Percentiles rank a stretch among this genome's conserved stretches.
Conservation (phyloP, 1,284 basidiomycete genomes). For the Gymnopus androsaceus region DNA sequence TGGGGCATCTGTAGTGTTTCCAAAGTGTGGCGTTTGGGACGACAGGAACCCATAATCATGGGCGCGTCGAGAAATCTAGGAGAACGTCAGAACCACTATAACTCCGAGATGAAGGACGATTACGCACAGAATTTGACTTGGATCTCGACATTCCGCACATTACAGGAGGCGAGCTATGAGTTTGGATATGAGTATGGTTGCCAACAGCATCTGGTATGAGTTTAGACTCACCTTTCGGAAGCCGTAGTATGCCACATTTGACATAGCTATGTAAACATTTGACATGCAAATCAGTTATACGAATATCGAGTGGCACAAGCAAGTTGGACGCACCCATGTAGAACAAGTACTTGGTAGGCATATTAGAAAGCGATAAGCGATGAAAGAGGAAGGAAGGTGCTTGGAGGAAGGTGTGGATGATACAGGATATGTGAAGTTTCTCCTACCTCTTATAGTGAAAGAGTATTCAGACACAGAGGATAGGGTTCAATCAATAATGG, state of each 20-base stretch:
- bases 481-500: not conserved
- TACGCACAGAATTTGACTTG: conserved; percentile 14
- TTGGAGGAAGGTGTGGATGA: not conserved
- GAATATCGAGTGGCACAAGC: not conserved
- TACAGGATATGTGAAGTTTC: not conserved
- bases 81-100: not conserved
- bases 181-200: not conserved
- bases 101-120: not conserved
- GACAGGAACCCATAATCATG: conserved; percentile 2
- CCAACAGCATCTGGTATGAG: not conserved
- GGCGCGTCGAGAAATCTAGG: conserved; percentile 16
- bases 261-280: conserved; percentile 7
- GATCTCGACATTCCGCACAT: conserved; percentile 12
- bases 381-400: not conserved
- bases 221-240: conserved; percentile 11
- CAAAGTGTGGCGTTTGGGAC: conserved; percentile 4
- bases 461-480: conserved; percentile 6
- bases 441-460: not conserved
- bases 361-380: not conserved
- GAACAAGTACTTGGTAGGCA: conserved; percentile 12
- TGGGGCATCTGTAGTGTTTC: not conserved
- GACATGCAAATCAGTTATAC: not conserved
- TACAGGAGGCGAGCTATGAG: conserved; percentile 12
- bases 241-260: conserved; percentile 15
- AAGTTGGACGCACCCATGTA: conserved; percentile 12